Evolutionary conservation across 75 land plant genomes (phyloP).

Genomic region (Chamaecyparis obtusa): DNA sequence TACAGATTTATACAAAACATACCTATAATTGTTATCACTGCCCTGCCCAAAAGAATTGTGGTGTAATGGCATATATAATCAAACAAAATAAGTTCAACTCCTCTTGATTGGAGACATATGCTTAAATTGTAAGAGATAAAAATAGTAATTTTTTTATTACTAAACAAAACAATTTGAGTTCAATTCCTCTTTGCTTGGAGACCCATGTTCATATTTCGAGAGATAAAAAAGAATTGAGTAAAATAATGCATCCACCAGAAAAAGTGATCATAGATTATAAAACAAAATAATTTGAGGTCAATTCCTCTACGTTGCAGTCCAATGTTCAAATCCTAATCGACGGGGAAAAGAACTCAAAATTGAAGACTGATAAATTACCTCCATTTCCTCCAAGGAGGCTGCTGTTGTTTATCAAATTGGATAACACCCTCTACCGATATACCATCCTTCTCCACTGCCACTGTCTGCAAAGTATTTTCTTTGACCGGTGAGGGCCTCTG

Average conservation of each 20-base stretch:
- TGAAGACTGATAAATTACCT: slow-evolving; percentile 9
- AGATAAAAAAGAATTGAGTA: background rate
- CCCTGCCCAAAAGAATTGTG: background rate
- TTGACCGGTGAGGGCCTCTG: background rate
- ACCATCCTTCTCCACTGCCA: slow-evolving; percentile 40
- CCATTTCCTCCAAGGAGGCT: slow-evolving; percentile 14
- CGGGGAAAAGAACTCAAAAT: no score
- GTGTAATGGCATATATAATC: background rate
- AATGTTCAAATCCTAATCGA: background rate
- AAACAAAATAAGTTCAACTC: background rate
- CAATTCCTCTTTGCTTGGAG: background rate
- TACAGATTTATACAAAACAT: background rate
- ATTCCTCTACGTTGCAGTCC: background rate
- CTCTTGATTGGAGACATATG: background rate
- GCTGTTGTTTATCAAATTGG: slow-evolving; percentile 37
- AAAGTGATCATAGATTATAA: background rate
- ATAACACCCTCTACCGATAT: slow-evolving; percentile 62
- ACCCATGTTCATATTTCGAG: background rate
- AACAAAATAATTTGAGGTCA: background rate
- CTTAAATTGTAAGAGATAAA: background rate
- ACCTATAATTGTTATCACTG: background rate
- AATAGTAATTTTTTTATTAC: background rate
- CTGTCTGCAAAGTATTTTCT: slow-evolving; percentile 11
- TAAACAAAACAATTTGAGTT: background rate
- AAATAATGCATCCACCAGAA: background rate